phyloP scores from a whole-genome alignment of 306 rosid species.

The Begonia fuchsioides region DNA sequence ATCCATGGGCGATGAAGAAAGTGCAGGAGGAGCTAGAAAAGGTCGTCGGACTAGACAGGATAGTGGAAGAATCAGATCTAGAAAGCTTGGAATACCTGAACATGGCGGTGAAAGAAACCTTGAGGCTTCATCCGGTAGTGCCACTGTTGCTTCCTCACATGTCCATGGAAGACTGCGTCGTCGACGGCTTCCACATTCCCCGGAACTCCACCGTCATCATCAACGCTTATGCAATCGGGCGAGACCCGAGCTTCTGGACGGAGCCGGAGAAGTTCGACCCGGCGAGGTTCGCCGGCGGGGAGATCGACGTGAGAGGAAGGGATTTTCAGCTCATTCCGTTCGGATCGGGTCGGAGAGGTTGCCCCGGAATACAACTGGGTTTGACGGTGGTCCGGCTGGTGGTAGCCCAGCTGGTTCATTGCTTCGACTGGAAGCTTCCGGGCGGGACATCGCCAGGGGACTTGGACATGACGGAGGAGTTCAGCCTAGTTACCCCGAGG shows the following conservation, averaged over 20 bases:
- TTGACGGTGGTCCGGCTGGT: slow-evolving; percentile 9
- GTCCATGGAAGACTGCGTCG: slow-evolving; percentile 30
- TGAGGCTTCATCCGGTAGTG: slow-evolving; percentile 47
- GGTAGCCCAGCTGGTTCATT: slow-evolving; percentile 23
- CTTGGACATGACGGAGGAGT: slow-evolving; percentile 24
- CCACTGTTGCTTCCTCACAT: slow-evolving; percentile 46
- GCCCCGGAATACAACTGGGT: slow-evolving; percentile 21
- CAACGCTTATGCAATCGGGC: slow-evolving; percentile 18
- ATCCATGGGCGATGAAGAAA: slow-evolving; percentile 44
- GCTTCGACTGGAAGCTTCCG: slow-evolving; percentile 29
- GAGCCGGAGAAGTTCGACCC: slow-evolving; percentile 21
- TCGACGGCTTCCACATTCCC: slow-evolving; percentile 38
- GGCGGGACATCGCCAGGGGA: slow-evolving; percentile 12
- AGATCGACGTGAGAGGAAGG: slow-evolving; percentile 13
- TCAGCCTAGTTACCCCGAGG: slow-evolving; percentile 16
- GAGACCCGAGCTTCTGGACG: slow-evolving; percentile 19
- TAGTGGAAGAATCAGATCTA: slow-evolving; percentile 49
- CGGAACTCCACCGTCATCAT: slow-evolving; percentile 14
- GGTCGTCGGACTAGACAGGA: slow-evolving; percentile 40
- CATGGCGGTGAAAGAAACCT: slow-evolving; percentile 43
- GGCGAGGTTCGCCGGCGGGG: slow-evolving; percentile 14
- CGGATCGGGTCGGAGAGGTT: slow-evolving; percentile 26
- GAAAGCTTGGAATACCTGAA: slow-evolving; percentile 20
- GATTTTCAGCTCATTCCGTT: slow-evolving; percentile 25
- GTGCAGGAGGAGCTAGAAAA: slow-evolving; percentile 34